phyloP scores from a whole-genome alignment of 768 basidiomycete genomes.

The Epithele typhae region DNA sequence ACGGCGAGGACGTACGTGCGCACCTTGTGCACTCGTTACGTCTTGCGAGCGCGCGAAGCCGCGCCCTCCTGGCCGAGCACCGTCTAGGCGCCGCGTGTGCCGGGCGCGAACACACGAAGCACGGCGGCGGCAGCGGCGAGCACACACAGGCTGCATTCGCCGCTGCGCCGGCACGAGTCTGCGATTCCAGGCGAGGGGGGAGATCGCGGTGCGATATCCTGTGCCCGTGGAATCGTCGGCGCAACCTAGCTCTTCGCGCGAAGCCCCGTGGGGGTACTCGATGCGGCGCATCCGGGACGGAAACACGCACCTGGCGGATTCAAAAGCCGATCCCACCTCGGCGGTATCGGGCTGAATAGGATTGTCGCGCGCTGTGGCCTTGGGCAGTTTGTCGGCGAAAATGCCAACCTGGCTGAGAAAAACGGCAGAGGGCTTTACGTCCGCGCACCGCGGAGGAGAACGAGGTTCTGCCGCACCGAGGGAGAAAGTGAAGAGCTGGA shows the following conservation, averaged over 20 bases:
- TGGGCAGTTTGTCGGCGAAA: slow-evolving; percentile 10
- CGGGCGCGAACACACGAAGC: too few species aligned
- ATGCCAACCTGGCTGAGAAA: not conserved
- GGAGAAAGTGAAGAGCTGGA: slow-evolving; percentile 1
- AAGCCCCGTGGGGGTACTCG: not conserved
- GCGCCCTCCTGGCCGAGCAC: too few species aligned
- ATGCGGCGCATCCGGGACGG: not conserved
- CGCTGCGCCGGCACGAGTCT: too few species aligned
- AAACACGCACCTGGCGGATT: slow-evolving; percentile 3
- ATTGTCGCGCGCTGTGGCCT: not conserved
- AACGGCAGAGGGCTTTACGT: too few species aligned
- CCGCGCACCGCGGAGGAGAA: too few species aligned
- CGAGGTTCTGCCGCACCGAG: slow-evolving; percentile 14
- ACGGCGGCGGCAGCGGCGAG: too few species aligned
- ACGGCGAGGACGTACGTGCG: slow-evolving; percentile 1
- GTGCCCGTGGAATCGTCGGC: slow-evolving; percentile 11
- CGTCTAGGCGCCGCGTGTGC: too few species aligned
- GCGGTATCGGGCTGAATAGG: slow-evolving; percentile 2
- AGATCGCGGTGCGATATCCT: slow-evolving; percentile 1
- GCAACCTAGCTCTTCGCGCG: slow-evolving; percentile 9
- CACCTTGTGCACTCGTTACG: too few species aligned
- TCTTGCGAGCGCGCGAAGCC: too few species aligned
- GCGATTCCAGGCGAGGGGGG: not conserved
- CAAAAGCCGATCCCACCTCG: slow-evolving; percentile 1
- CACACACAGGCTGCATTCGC: too few species aligned